Base-by-base conservation (phyloP, 2,329 filamentous ascomycete species). In the Didymellaceae sp. region DNA sequence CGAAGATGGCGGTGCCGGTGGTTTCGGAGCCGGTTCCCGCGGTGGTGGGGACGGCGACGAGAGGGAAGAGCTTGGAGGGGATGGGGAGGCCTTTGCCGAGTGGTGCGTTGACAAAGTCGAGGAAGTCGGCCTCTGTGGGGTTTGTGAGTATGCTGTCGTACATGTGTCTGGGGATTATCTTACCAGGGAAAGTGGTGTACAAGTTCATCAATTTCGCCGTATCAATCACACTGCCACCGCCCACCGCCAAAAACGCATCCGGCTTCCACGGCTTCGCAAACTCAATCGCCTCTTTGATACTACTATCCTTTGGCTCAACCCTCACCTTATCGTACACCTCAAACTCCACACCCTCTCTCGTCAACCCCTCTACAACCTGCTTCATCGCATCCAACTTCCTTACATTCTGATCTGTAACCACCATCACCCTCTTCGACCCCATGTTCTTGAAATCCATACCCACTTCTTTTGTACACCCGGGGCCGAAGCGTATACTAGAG, bases 181-280 rank as follows among this genome's bases (percentile, higher is more conserved):
- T 62, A 71, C 68, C 62, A 0, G 92, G 92, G 70, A 91, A 97
- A 56, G 85, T 87, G 1, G 87, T 89, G 77, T 97, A 97, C 0
- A 99, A 82, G 70, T 99, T 99, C 92, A 99, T 97, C 48, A 99
- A 82, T 76, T 99, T 99, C 45, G 94, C 93, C 1, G 94, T 99
- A 75, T 99, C 94, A 61, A 99, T 99, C 59, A 97, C 94, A 30
- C 91, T 96, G 28, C 94, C 94, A 62, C 91, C 87, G 14, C 83
- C 94, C 13, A 99, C 94, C 17, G 94, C 94, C 13, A 99, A 81
- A 72, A 96, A 97, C 2, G 90, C 91, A 74, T 97, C 94, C 0
- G 91, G 89, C 21, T 82, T 75, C 70, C 91, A 90, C 1, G 88
- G 86, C 62, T 92, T 93, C 14, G 86, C 86, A 76, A 91, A 95